Conservation (phyloP, 805 yeast genomes). For the Metschnikowia vanudenii region DNA sequence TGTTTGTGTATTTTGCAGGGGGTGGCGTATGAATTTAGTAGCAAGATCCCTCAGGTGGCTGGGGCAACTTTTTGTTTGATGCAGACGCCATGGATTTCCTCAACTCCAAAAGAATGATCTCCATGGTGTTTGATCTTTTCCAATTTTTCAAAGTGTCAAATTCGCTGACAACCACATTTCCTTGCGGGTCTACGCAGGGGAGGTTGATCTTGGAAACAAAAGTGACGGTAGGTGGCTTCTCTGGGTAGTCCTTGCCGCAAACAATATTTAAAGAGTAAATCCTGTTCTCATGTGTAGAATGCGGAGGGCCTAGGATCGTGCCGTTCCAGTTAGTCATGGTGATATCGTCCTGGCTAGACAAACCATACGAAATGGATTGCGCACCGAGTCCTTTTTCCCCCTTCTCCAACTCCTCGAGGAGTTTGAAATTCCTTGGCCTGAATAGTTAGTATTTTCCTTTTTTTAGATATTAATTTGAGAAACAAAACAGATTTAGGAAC, state of each 20-base stretch:
- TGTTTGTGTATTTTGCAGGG: neutral
- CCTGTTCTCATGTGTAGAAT: slow-evolving; percentile 82
- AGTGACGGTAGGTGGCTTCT: slow-evolving; percentile 77
- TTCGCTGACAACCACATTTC: slow-evolving; percentile 47
- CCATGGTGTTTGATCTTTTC: slow-evolving; percentile 92
- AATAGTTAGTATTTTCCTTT: slow-evolving; percentile 14
- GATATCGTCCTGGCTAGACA: slow-evolving; percentile 86
- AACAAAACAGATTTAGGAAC: no score
- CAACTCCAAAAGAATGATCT: slow-evolving; percentile 82
- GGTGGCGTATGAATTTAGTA: slow-evolving; percentile 31
- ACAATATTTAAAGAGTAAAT: slow-evolving; percentile 79
- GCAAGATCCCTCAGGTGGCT: slow-evolving; percentile 87
- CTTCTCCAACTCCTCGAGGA: slow-evolving; percentile 93
- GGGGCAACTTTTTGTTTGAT: slow-evolving; percentile 77
- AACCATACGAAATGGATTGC: slow-evolving; percentile 94
- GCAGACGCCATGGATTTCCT: slow-evolving; percentile 83
- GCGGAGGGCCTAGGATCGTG: slow-evolving; percentile 97
- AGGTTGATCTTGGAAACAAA: slow-evolving; percentile 84
- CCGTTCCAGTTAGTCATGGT: slow-evolving; percentile 97
- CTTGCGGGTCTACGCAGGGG: slow-evolving; percentile 77
- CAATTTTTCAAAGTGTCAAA: slow-evolving; percentile 75
- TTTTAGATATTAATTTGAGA: no score
- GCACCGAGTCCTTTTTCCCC: slow-evolving; percentile 98
- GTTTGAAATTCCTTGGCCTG: slow-evolving; percentile 90
- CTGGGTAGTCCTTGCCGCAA: slow-evolving; percentile 87